A percentile compares a stretch with the other conserved stretches of the same genome.
phyloP scores from a whole-genome alignment of 768 basidiomycete genomes.

The Russula brevipes region DNA sequence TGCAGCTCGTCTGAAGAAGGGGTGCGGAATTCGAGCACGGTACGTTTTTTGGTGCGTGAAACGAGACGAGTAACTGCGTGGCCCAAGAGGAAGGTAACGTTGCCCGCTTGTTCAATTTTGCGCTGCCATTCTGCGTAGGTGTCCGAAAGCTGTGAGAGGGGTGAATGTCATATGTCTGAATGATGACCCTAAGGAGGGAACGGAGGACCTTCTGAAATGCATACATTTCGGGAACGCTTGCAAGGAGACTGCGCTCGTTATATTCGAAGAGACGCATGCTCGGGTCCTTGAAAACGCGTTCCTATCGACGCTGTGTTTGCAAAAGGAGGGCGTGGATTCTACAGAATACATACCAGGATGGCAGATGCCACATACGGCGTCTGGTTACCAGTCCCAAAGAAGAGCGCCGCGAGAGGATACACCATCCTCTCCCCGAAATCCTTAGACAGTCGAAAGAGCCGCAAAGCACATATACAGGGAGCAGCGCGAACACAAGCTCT shows the following conservation, averaged over 20 bases:
- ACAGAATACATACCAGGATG: slow-evolving; percentile 28
- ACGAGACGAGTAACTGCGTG: slow-evolving; percentile 30
- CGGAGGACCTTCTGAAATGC: slow-evolving; percentile 34
- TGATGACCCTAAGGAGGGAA: background rate
- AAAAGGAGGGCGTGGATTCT: background rate
- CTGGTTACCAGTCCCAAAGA: slow-evolving; percentile 37
- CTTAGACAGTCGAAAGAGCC: slow-evolving; percentile 34
- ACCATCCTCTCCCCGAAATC: slow-evolving; percentile 37
- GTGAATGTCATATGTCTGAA: background rate
- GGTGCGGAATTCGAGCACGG: slow-evolving; percentile 28
- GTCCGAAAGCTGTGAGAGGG: slow-evolving; percentile 26
- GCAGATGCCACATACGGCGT: slow-evolving; percentile 36
- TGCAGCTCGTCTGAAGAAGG: slow-evolving; percentile 4
- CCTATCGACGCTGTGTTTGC: slow-evolving; percentile 21
- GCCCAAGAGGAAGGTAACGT: slow-evolving; percentile 30
- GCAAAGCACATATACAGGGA: slow-evolving; percentile 35
- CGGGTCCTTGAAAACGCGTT: slow-evolving; percentile 35
- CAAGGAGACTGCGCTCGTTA: slow-evolving; percentile 31
- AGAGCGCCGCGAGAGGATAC: slow-evolving; percentile 35
- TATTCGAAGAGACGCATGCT: slow-evolving; percentile 37
- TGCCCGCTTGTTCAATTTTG: slow-evolving; percentile 27
- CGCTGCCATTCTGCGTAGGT: slow-evolving; percentile 33
- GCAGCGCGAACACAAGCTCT: slow-evolving; percentile 32
- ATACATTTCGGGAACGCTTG: slow-evolving; percentile 35
- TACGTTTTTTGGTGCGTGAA: slow-evolving; percentile 21